phyloP scores from a whole-genome alignment of 192 early-diverging fungal genomes.

The Mortierella hygrophila region DNA sequence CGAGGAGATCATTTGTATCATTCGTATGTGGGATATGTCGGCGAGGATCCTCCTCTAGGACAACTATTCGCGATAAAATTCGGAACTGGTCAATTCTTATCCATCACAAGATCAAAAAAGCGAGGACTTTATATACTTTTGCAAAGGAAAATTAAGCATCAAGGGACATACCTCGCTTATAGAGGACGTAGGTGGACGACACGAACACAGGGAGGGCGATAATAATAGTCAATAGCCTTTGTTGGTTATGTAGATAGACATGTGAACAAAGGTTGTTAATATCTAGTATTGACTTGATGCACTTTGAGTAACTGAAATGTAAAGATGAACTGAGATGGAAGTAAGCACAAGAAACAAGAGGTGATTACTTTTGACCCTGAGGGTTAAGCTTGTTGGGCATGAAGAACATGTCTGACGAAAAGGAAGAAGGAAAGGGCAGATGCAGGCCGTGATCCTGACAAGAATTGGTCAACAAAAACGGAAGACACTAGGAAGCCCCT shows the following conservation, averaged over 20 bases:
- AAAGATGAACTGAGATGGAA: no score
- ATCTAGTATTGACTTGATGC: no score
- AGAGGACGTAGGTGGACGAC: conserved; percentile 48
- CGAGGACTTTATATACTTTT: no score
- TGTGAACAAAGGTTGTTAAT: no score
- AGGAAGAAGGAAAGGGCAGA: background rate
- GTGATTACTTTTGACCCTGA: conserved; percentile 42
- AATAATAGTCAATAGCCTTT: conserved; percentile 46
- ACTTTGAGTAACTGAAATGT: no score
- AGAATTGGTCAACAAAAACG: no score
- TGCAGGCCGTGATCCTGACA: background rate
- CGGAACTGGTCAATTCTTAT: no score
- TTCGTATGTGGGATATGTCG: background rate
- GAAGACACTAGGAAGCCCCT: no score
- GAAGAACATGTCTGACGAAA: conserved; percentile 27
- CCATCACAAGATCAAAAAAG: no score
- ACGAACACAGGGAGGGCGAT: conserved; percentile 45
- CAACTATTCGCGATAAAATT: conserved; percentile 15
- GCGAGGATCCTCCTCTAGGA: conserved; percentile 12
- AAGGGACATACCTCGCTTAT: conserved; percentile 34
- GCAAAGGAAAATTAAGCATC: no score
- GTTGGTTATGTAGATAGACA: background rate
- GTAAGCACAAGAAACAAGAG: background rate
- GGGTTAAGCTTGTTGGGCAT: conserved; percentile 53
- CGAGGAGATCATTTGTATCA: conserved; percentile 36